A percentile compares a stretch with the other conserved stretches of the same genome.
phyloP scores from a whole-genome alignment of 345 rosid genomes.

The Crucihimalaya himalaica region DNA sequence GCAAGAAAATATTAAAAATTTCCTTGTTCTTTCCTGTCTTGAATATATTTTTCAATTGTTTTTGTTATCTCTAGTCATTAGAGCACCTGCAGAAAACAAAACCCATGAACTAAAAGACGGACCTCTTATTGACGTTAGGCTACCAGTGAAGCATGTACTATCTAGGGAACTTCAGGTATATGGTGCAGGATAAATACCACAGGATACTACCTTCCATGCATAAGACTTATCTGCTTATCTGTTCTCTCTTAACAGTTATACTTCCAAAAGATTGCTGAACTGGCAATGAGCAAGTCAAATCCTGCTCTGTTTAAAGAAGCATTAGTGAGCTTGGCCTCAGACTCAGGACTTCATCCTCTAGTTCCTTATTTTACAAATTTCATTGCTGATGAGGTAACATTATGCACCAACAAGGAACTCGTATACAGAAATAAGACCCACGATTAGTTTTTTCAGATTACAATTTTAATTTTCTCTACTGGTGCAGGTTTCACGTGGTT shows the following conservation, averaged over 20 bases:
- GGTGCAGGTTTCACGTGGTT: conserved; percentile 85
- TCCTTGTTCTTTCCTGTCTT: background rate
- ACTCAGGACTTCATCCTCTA: conserved; percentile 96
- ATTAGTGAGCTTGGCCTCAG: conserved; percentile 88
- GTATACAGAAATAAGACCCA: background rate
- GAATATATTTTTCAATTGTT: conserved; percentile 10
- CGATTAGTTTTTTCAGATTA: conserved; percentile 29
- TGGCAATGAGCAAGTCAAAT: conserved; percentile 71
- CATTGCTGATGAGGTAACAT: conserved; percentile 86
- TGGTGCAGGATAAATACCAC: conserved; percentile 15
- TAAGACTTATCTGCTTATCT: conserved; percentile 23
- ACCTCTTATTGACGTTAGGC: conserved; percentile 75
- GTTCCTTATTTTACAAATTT: conserved; percentile 96
- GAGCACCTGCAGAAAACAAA: conserved; percentile 66
- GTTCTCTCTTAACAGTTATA: conserved; percentile 65
- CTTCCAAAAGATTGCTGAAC: conserved; percentile 94
- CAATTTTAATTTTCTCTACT: conserved; percentile 28
- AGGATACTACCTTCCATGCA: conserved; percentile 8
- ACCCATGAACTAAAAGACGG: conserved; percentile 63
- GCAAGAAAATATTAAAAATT: conserved; percentile 16
- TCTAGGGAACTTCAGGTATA: conserved; percentile 93
- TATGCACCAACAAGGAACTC: conserved; percentile 9
- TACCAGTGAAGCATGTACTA: conserved; percentile 86
- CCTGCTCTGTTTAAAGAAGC: conserved; percentile 84
- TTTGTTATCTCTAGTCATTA: conserved; percentile 56